Percentiles rank a stretch among this genome's conserved stretches.
Conservation (phyloP, 257 asterid species). For the Paulownia fortunei region DNA sequence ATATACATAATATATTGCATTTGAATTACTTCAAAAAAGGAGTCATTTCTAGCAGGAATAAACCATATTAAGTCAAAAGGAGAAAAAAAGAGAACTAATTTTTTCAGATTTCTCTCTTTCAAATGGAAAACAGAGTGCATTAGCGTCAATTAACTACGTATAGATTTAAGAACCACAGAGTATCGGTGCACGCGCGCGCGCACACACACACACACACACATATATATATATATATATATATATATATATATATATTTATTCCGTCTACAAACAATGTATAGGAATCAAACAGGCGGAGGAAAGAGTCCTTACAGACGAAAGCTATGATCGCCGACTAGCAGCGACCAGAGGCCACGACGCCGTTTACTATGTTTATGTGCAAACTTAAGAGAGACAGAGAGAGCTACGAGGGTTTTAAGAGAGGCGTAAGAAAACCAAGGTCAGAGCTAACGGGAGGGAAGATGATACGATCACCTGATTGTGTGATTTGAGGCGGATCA, state of each 20-base stretch:
- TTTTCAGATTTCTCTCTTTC: not conserved
- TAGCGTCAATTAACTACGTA: slow-evolving; percentile 3
- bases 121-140: not conserved
- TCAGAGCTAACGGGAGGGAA: not conserved
- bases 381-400: not conserved
- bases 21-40: not conserved
- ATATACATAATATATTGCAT: not conserved
- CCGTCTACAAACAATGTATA: not conserved
- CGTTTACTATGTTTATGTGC: slow-evolving; percentile 24
- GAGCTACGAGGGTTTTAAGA: slow-evolving; percentile 43
- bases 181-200: not conserved
- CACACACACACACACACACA: not conserved
- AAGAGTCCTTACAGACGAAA: slow-evolving; percentile 32
- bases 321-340: slow-evolving; percentile 48
- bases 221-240: not conserved
- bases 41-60: not conserved
- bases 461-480: slow-evolving; percentile 20
- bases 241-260: not conserved
- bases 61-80: slow-evolving; percentile 3
- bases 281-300: not conserved
- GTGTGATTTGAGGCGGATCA: not conserved
- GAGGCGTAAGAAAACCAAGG: slow-evolving; percentile 11
- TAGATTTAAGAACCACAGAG: not conserved
- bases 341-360: slow-evolving; percentile 45
- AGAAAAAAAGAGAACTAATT: not conserved